Evolutionary conservation across 1,284 basidiomycete genomes (phyloP), one percentile per base, ranked within the genome.

Genomic region (Rhodotorula sp.): DNA sequence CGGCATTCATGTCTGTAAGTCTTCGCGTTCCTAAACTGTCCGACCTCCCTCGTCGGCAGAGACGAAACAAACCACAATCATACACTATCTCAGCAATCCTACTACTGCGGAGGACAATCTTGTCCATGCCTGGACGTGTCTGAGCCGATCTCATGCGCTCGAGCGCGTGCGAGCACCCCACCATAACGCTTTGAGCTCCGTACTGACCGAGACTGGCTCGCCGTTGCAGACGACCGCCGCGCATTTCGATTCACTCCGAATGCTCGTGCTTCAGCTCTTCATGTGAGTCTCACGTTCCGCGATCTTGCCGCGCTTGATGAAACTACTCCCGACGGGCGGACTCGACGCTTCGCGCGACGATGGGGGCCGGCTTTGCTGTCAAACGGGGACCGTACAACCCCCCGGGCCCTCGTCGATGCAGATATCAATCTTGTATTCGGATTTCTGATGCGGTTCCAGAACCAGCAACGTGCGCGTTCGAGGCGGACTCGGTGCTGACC

Each of bases 81-180:
- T 59, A 67, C 70, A 72, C 70, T 72, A 72, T 72, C 70, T 72
- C 70, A 72, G 70, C 70, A 72, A 72, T 53, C 70, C 66, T 68
- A 65, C 54, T 8, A 58, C 66, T 27, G 61, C 62, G 41, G 70
- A 68, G 66, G 70, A 72, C 16, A 58, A 61, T 21, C 56, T 64
- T 49, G 66, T 65, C 63, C 70, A 23, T 62, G 70, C 66, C 64
- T 25, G 70, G 70, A 68, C 70, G 45, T 66, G 70, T 68, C 70
- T 57, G 66, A 72, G 66, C 66, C 60, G 44, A 12, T 52, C 41
- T 25, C 4, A 21, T 46, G 34, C 53, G 49, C n/a, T 42, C 27
- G 3, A 4, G n/a, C 53, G 57, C 12, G 41, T 13, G n/a, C 25
- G 23, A 50, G 17, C 50, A 48, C 8, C 21, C 9, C 23, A 25